phyloP scores from a whole-genome alignment of 768 basidiomycete species.

The Boletus subcaerulescens region DNA sequence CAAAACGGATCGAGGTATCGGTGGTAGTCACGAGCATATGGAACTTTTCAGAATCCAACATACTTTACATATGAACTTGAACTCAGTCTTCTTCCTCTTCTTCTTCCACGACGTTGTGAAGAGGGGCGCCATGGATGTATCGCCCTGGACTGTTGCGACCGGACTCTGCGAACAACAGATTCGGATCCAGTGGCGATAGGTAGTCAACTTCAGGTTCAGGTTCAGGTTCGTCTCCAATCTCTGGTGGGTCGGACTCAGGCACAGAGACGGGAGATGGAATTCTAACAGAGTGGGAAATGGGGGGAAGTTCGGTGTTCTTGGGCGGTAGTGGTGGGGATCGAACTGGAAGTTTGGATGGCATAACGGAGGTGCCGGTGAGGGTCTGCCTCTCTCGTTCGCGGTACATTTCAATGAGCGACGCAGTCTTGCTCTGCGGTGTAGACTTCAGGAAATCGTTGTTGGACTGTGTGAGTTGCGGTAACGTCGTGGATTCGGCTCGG shows the following conservation, averaged over 20 bases:
- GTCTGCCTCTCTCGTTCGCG: slow-evolving; percentile 61
- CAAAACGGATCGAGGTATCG: slow-evolving; percentile 23
- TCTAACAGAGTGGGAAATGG: not conserved
- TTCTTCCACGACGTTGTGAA: slow-evolving; percentile 84
- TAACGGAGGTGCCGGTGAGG: not conserved
- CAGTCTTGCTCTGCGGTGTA: slow-evolving; percentile 56
- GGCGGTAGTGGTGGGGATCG: slow-evolving; percentile 20
- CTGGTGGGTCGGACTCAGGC: slow-evolving; percentile 23
- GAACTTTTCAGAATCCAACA: slow-evolving; percentile 10
- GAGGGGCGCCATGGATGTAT: slow-evolving; percentile 80
- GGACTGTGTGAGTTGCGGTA: slow-evolving; percentile 16
- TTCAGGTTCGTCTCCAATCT: slow-evolving; percentile 28
- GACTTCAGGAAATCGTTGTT: slow-evolving; percentile 15
- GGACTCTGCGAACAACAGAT: slow-evolving; percentile 40
- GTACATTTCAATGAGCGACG: slow-evolving; percentile 83
- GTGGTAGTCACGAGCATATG: slow-evolving; percentile 18
- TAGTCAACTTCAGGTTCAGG: slow-evolving; percentile 22
- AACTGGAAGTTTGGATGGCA: slow-evolving; percentile 36
- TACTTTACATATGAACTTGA: slow-evolving; percentile 19
- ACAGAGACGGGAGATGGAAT: slow-evolving; percentile 14
- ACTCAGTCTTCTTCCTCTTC: slow-evolving; percentile 57
- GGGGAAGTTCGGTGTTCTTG: slow-evolving; percentile 10
- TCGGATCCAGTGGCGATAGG: slow-evolving; percentile 35
- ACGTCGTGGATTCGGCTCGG: slow-evolving; percentile 28
- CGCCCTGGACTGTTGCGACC: slow-evolving; percentile 65